Evolutionary conservation across 75 land plant genomes (phyloP).

Genomic region (Pinus tabuliformis): DNA sequence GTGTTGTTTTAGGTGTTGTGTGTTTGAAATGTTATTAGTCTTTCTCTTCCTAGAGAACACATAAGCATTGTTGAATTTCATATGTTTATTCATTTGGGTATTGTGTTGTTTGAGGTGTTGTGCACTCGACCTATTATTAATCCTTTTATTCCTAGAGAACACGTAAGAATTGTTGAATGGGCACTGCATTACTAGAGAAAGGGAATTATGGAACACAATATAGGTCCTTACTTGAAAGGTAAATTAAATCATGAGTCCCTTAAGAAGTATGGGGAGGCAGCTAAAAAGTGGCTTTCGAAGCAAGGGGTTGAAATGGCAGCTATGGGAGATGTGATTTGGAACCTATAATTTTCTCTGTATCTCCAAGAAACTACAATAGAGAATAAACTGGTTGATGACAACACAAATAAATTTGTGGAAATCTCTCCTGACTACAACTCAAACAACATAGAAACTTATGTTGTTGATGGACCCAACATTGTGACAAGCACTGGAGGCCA

Average conservation of each 20-base stretch:
- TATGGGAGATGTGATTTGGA: conserved; percentile 53
- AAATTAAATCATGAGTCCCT: conserved; percentile 22
- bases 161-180: conserved; percentile 32
- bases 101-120: no score
- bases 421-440: not conserved
- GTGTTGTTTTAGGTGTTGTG: conserved; percentile 52
- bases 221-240: conserved; percentile 31
- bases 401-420: not conserved
- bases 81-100: no score
- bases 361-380: conserved; percentile 35
- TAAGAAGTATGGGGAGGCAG: conserved; percentile 33
- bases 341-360: conserved; percentile 39
- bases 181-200: conserved; percentile 41
- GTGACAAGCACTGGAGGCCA: conserved; percentile 19
- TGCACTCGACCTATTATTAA: no score
- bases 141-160: no score
- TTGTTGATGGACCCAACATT: not conserved
- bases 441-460: not conserved
- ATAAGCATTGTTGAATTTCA: conserved; percentile 13
- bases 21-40: conserved; percentile 41
- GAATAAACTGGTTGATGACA: conserved; percentile 8
- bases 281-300: conserved; percentile 41
- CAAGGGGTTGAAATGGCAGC: conserved; percentile 33
- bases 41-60: conserved; percentile 42
- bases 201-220: conserved; percentile 33